Base-by-base conservation (phyloP, 2,329 filamentous ascomycete species). In the Chaetomium sp. region DNA sequence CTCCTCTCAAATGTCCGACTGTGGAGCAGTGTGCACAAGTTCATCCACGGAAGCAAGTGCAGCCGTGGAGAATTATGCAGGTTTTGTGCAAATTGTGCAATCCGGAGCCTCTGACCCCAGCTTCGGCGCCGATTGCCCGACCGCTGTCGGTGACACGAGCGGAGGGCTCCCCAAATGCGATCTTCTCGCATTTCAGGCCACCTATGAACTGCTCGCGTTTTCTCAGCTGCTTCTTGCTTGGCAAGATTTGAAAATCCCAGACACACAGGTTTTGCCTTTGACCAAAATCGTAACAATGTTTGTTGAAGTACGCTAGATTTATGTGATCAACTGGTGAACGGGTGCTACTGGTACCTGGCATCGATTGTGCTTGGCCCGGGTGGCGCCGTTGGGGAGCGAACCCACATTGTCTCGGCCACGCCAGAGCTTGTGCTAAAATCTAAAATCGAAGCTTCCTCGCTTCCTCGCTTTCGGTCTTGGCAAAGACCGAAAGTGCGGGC, bases 311-410 rank as follows among this genome's bases (percentile, higher is more conserved):
- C 40, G 12, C 8, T 38, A 38, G 8, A 14, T 12, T n/a, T 42
- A 14, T 38, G 37, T 38, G 12, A 38, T 9, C 8, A 12, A 8
- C 8, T 38, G 12, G 8, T 8, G 37, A 9, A 38, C 37, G 44
- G 19, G 41, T 47, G 51, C 27, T 7, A 27, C 53, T 43, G 36
- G 42, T 42, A 14, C 4, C 34, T n/a, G 32, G 34, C 14, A 45
- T 32, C 38, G 19, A 27, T 27, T 41, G 43, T 42, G 27, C 48
- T 52, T 55, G 53, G 48, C 48, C 34, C 53, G 48, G 48, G 53
- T 55, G 53, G 48, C 48, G 53, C 53, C 48, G 53, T n/a, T 32
- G 32, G 32, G 1, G 11, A n/a, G 5, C 4, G n/a, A 40, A 42
- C 38, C 27, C 38, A 34, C 33, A 6, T 11, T 32, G 41, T 40